Evolutionary conservation across 2,329 filamentous ascomycete genomes (phyloP), one percentile per base, ranked within the genome.

Genomic region (Microdochium paspali): DNA sequence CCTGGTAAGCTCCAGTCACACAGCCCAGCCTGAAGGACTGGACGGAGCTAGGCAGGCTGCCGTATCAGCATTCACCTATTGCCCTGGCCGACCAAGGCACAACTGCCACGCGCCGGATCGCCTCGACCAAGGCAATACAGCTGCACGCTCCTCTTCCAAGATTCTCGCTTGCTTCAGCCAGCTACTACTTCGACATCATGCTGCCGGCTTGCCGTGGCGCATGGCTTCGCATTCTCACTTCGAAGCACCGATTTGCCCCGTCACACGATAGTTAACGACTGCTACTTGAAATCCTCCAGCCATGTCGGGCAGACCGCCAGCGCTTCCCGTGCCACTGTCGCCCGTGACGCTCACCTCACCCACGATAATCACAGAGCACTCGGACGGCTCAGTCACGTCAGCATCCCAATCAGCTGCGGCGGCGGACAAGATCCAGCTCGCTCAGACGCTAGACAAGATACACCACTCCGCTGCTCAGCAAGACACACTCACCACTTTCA

Each of bases 381-480:
- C 67, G 45, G 66, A 60, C 32, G 35, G 35, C 3, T 73, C 69
- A 18, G 48, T 63, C 12, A 56, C 64, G 26, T 69, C 68, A 45
- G 52, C 60, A 30, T 82, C 80, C 23, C 53, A 74, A 15, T 67
- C 69, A 6, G 63, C 69, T 2, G 66, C 73, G 2, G 74, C 77
- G 44, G 67, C 80, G 35, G 85, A 90, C 62, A 85, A 80, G 60
- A 85, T 89, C 52, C 83, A 87, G 49, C 74, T 91, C 31, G 81
- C 86, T 28, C 80, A 88, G 52, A 79, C 85, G 18, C 80, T 96
- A 51, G 86, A 95, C 66, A 84, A 87, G 57, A 95, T 96, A 55
- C 91, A 96, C 65, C 89, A 75, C 45, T 83, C 87, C 5, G 90
- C 90, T n/a, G 94, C 87, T 59, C 86, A 87, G 61, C 87, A 87